A percentile compares a stretch with the other conserved stretches of the same genome.
Conservation (phyloP, 331 rosid genomes). For the Pyracantha coccinea region DNA sequence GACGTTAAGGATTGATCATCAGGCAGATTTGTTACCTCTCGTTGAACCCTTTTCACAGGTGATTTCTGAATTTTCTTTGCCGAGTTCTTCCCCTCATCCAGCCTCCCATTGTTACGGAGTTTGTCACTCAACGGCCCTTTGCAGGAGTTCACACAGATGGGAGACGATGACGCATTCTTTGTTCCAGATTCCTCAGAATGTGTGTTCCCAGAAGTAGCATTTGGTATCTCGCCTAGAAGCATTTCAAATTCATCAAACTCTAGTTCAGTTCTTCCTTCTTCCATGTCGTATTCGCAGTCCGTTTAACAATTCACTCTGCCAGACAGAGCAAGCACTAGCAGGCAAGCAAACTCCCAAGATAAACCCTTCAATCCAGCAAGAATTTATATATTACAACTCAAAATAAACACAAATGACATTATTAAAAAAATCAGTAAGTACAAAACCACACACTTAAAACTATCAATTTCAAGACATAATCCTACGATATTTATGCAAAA, state of each 20-base stretch:
- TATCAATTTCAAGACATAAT: background rate
- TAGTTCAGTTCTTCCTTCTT: slow-evolving; percentile 17
- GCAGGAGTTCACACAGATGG: slow-evolving; percentile 14
- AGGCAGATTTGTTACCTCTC: slow-evolving; percentile 14
- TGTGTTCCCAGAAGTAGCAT: slow-evolving; percentile 29
- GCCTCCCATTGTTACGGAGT: slow-evolving; percentile 14
- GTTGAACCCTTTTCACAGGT: slow-evolving; percentile 16
- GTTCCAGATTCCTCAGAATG: slow-evolving; percentile 18
- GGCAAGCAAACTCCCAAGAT: background rate
- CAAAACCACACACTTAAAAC: background rate
- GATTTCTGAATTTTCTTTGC: slow-evolving; percentile 17
- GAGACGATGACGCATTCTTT: slow-evolving; percentile 8
- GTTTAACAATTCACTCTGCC: background rate
- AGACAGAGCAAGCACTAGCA: slow-evolving; percentile 7
- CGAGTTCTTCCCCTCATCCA: slow-evolving; percentile 22
- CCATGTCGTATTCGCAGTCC: slow-evolving; percentile 18
- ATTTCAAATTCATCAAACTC: slow-evolving; percentile 42
- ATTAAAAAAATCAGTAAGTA: background rate
- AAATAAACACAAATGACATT: background rate
- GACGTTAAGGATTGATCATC: slow-evolving; percentile 30
- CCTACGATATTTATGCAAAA: background rate
- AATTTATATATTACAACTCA: background rate
- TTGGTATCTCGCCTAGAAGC: slow-evolving; percentile 46
- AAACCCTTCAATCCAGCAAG: background rate
- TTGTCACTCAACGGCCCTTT: slow-evolving; percentile 13